Percentiles rank a stretch among this genome's conserved stretches.
These are phyloP conservation scores for Penicillium sp. DNA, from an alignment of 2,329 filamentous ascomycete genomes.

Conservation along the genomic window DNA sequence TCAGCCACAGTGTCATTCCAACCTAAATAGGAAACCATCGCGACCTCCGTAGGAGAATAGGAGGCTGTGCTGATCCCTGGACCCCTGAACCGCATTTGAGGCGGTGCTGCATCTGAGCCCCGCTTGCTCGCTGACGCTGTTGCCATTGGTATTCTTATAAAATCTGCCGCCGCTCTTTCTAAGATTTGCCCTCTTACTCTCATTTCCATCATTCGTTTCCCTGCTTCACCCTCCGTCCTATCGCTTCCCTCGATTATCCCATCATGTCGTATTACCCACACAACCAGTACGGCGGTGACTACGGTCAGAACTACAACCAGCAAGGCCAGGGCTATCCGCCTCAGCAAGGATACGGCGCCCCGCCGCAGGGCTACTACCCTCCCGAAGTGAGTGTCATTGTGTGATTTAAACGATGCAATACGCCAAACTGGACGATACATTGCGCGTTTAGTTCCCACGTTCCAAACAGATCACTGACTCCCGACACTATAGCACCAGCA, in stretches of 20 bases:
- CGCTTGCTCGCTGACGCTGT: conserved; percentile 4
- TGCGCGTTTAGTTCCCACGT: background rate
- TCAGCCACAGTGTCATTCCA: background rate
- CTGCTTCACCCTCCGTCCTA: background rate
- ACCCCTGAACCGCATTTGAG: conserved; percentile 6
- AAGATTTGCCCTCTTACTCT: background rate
- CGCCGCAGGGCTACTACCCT: conserved; percentile 24
- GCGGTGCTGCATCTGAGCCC: conserved; percentile 16
- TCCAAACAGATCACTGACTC: background rate
- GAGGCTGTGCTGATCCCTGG: conserved; percentile 9
- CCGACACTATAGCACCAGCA: conserved; percentile 5
- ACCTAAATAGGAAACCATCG: background rate
- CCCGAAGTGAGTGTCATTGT: conserved; percentile 22
- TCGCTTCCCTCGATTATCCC: background rate
- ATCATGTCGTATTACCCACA: conserved; percentile 22
- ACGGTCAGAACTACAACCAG: conserved; percentile 18
- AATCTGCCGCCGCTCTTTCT: background rate
- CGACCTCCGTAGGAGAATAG: background rate
- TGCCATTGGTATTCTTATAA: conserved; percentile 6
- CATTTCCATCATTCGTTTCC: background rate
- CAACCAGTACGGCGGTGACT: conserved; percentile 22
- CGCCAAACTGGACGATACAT: background rate
- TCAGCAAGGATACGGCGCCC: conserved; percentile 19
- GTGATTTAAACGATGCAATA: background rate
- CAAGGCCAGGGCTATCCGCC: conserved; percentile 16